Evolutionary conservation across 2,329 filamentous ascomycete genomes (phyloP).

Genomic region (Aspergillus sp.): DNA sequence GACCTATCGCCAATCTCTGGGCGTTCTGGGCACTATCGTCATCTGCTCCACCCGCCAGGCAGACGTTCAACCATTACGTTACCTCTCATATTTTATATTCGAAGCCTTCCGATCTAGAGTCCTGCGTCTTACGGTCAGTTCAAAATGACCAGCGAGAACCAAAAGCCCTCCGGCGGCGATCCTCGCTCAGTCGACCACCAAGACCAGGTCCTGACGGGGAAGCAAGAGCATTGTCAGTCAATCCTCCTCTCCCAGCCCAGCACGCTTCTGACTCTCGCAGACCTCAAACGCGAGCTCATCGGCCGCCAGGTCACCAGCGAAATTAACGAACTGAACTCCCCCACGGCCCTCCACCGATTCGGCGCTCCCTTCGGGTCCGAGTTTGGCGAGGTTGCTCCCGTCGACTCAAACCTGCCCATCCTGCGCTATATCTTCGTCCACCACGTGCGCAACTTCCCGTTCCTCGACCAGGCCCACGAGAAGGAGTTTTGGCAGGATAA

Average conservation of each 20-base stretch:
- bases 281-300: conserved; percentile 92
- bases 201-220: conserved; percentile 67
- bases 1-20: conserved; percentile 5
- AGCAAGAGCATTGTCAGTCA: conserved; percentile 86
- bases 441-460: conserved; percentile 95
- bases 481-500: conserved; percentile 99
- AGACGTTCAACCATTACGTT: neutral
- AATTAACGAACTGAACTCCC: conserved; percentile 85
- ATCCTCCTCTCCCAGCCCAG: conserved; percentile 1
- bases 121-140: too few species aligned
- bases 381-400: conserved; percentile 80
- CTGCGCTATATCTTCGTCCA: conserved; percentile 96
- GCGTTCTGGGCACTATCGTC: conserved; percentile 15
- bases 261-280: conserved; percentile 37
- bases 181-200: conserved; percentile 40
- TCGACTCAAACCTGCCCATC: conserved; percentile 89
- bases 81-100: neutral
- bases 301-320: conserved; percentile 82
- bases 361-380: conserved; percentile 92
- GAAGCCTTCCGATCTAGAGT: too few species aligned
- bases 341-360: conserved; percentile 88
- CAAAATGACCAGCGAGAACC: conserved; percentile 1
- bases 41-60: conserved; percentile 5
- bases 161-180: conserved; percentile 7
- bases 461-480: conserved; percentile 90